phyloP scores from a whole-genome alignment of 2,329 filamentous ascomycete species.

The Pestalotiopsis sp. region DNA sequence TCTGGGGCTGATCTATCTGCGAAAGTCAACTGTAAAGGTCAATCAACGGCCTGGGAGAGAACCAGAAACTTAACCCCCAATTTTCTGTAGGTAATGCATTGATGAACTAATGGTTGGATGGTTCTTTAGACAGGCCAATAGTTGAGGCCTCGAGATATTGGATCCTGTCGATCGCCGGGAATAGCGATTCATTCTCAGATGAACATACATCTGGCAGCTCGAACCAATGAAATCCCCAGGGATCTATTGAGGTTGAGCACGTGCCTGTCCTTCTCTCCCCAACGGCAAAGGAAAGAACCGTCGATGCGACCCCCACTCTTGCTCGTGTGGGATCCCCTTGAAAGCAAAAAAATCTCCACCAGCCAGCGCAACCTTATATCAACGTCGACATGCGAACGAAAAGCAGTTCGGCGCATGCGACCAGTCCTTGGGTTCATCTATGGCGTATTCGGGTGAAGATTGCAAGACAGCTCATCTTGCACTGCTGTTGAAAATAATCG shows the following conservation, averaged over 20 bases:
- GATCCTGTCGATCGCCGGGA: neutral
- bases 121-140: too few relatives aligned
- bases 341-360: neutral
- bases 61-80: neutral
- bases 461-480: too few relatives aligned
- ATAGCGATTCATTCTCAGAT: neutral
- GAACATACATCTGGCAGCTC: neutral
- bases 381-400: neutral
- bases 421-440: neutral
- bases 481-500: too few relatives aligned
- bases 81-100: neutral
- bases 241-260: neutral
- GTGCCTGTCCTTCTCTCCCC: neutral
- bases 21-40: neutral
- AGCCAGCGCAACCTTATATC: slow-evolving; percentile 3
- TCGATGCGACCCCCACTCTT: neutral
- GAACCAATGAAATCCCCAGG: neutral
- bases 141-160: too few relatives aligned
- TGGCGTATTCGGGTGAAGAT: too few relatives aligned
- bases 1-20: neutral
- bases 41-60: neutral
- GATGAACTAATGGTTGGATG: neutral
- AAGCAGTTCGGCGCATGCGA: neutral
- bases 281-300: neutral
- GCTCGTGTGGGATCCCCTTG: neutral